Evolutionary conservation across 2,329 filamentous ascomycete genomes (phyloP).

Genomic region (Penicillium sp.): DNA sequence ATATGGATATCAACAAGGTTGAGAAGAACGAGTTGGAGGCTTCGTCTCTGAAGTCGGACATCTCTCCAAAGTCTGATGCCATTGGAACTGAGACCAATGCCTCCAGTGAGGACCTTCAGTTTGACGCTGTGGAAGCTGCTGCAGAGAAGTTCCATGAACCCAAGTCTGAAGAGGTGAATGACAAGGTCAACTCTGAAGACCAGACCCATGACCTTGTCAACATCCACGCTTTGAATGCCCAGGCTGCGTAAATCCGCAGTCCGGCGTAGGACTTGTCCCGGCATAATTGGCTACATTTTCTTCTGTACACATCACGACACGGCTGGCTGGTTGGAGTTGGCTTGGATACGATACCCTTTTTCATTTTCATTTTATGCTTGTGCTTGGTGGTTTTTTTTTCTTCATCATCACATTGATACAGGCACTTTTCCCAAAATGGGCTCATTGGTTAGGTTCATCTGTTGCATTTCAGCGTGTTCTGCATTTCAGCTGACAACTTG

Average conservation of each 20-base stretch:
- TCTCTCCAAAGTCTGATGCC: background rate
- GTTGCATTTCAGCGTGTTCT: constrained; percentile 3
- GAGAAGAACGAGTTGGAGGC: background rate
- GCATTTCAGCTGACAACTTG: background rate
- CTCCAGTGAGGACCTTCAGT: background rate
- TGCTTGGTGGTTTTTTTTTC: background rate
- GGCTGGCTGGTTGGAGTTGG: background rate
- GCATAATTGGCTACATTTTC: background rate
- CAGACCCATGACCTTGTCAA: background rate
- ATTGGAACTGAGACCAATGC: background rate
- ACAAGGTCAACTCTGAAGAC: background rate
- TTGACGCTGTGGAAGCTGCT: background rate
- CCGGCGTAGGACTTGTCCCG: background rate
- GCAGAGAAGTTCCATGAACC: background rate
- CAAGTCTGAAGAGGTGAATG: background rate
- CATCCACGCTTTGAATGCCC: background rate
- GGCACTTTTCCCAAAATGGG: background rate
- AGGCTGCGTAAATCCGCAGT: background rate
- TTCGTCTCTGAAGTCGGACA: background rate
- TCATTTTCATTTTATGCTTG: background rate
- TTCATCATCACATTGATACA: background rate
- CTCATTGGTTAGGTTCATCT: background rate
- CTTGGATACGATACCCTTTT: background rate
- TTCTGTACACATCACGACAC: background rate
- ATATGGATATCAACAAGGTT: background rate